Evolutionary conservation across 129 eudicot genomes (phyloP).

Genomic region (Lactuca saligna): DNA sequence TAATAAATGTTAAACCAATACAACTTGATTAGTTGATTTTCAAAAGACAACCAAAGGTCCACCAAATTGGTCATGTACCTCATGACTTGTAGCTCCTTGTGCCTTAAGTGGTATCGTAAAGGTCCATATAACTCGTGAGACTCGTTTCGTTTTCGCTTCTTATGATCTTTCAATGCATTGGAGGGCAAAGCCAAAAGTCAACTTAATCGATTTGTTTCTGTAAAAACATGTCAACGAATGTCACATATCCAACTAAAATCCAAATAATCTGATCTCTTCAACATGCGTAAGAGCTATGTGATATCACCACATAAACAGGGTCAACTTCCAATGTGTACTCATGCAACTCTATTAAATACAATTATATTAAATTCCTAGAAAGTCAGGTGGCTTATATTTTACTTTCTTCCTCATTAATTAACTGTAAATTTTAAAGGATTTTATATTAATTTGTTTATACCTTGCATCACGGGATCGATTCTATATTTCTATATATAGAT

Average conservation of each 20-base stretch:
- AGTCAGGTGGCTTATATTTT: constrained; percentile 27
- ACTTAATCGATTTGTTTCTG: not conserved
- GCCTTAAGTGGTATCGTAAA: not conserved
- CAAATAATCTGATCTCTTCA: constrained; percentile 37
- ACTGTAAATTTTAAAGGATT: not conserved
- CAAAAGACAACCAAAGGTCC: not conserved
- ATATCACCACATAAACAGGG: constrained; percentile 23
- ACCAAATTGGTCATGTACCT: not conserved
- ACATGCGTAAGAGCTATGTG: constrained; percentile 32
- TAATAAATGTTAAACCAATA: too few species aligned
- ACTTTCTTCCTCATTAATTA: constrained; percentile 22
- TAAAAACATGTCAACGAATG: constrained; percentile 28
- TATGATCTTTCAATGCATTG: constrained; percentile 26
- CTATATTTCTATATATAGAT: constrained; percentile 27
- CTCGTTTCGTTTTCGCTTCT: constrained; percentile 17
- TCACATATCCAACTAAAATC: constrained; percentile 23
- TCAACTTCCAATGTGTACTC: constrained; percentile 17
- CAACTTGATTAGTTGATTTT: not conserved
- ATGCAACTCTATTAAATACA: constrained; percentile 7
- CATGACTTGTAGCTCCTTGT: not conserved
- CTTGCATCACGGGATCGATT: constrained; percentile 10
- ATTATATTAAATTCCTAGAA: constrained; percentile 12
- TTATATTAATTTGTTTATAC: not conserved
- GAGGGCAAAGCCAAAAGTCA: constrained; percentile 25
- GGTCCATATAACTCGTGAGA: constrained; percentile 5